These are phyloP conservation scores for Eremochloa ophiuroides DNA, from an alignment of 176 grass and related monocot species.

Conservation along the genomic window DNA sequence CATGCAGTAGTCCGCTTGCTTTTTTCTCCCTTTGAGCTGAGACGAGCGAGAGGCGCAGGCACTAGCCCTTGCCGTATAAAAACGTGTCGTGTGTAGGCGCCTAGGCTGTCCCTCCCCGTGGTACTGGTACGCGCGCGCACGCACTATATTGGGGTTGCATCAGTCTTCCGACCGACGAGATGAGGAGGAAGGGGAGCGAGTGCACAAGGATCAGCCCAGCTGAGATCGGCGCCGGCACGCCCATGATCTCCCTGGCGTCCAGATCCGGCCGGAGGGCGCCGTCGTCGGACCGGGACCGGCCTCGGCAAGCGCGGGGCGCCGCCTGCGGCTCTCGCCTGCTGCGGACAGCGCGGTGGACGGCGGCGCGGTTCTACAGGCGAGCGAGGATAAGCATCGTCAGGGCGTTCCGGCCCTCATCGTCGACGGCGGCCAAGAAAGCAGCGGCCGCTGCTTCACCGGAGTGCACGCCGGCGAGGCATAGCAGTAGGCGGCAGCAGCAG, in stretches of 20 bases:
- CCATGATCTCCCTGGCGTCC: slow-evolving; percentile 25
- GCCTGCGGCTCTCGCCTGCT: slow-evolving; percentile 50
- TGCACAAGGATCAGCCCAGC: slow-evolving; percentile 51
- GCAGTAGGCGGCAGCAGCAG: slow-evolving; percentile 28
- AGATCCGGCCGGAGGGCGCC: slow-evolving; percentile 20
- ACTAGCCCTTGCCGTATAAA: slow-evolving; percentile 29
- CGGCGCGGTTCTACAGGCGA: slow-evolving; percentile 49
- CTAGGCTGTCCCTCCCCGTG: background rate
- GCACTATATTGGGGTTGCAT: background rate
- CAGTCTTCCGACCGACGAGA: slow-evolving; percentile 12
- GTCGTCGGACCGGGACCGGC: background rate
- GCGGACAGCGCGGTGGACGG: slow-evolving; percentile 48
- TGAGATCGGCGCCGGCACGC: slow-evolving; percentile 38
- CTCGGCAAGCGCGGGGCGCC: background rate
- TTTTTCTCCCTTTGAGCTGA: slow-evolving; percentile 35
- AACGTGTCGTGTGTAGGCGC: slow-evolving; percentile 16
- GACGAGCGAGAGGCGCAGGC: background rate
- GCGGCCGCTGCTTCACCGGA: slow-evolving; percentile 41
- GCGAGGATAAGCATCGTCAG: slow-evolving; percentile 32
- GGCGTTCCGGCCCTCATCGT: slow-evolving; percentile 32
- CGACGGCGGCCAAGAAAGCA: slow-evolving; percentile 24
- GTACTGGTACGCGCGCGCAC: background rate
- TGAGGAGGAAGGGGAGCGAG: slow-evolving; percentile 55
- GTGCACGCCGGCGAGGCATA: slow-evolving; percentile 52
- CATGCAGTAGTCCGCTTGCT: slow-evolving; percentile 8